Conservation (phyloP, 441 rosid species). For the Codiaeum variegatum region DNA sequence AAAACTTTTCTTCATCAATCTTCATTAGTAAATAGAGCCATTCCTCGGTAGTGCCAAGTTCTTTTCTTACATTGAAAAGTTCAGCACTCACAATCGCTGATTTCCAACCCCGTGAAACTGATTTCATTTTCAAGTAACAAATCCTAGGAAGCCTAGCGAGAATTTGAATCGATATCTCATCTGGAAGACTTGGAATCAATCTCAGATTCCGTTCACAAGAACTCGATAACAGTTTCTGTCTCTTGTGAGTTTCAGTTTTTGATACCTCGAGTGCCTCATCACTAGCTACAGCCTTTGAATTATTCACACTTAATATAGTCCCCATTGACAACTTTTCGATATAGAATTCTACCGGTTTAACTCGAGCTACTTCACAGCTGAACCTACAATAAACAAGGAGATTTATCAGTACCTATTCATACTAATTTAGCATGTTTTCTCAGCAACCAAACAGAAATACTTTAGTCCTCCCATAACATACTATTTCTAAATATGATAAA, state of each 20-base stretch:
- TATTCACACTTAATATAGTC: slow-evolving; percentile 41
- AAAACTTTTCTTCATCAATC: slow-evolving; percentile 54
- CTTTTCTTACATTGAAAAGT: slow-evolving; percentile 59
- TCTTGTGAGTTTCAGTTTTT: slow-evolving; percentile 33
- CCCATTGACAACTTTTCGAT: slow-evolving; percentile 38
- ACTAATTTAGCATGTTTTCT: no score
- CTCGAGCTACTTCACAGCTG: slow-evolving; percentile 8
- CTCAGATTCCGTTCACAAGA: slow-evolving; percentile 34
- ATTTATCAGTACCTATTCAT: slow-evolving; percentile 7
- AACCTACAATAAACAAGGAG: not conserved
- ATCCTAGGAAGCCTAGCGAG: slow-evolving; percentile 60
- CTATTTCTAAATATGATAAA: no score
- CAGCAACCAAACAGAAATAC: no score
- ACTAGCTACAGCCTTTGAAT: slow-evolving; percentile 32
- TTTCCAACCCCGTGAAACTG: slow-evolving; percentile 71
- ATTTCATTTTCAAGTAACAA: slow-evolving; percentile 41
- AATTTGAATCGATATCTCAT: slow-evolving; percentile 57
- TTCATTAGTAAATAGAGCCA: slow-evolving; percentile 84
- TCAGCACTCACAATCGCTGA: slow-evolving; percentile 50
- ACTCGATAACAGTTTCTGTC: slow-evolving; percentile 33
- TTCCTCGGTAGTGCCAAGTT: slow-evolving; percentile 68
- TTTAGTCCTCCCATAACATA: no score
- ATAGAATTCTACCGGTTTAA: slow-evolving; percentile 9
- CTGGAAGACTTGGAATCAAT: slow-evolving; percentile 58
- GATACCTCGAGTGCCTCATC: slow-evolving; percentile 24